Conservation (phyloP, 306 rosid species). For the Rosa rugosa region DNA sequence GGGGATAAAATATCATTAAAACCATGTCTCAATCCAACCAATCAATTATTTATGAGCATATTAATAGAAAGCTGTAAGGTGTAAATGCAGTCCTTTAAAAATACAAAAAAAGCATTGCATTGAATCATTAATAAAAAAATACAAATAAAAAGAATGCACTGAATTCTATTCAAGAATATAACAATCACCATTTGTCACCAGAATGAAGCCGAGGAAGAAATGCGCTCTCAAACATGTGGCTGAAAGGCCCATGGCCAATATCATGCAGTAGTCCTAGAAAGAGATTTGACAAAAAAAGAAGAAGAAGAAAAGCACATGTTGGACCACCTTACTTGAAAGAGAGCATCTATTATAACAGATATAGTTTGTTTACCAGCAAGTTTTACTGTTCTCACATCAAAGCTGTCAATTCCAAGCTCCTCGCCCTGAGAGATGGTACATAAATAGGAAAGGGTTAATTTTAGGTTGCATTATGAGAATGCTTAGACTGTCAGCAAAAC, state of each 20-base stretch:
- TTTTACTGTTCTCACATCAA: slow-evolving; percentile 76
- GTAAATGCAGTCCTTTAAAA: slow-evolving; percentile 42
- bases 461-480: slow-evolving; percentile 7
- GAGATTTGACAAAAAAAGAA: slow-evolving; percentile 3
- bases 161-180: slow-evolving; percentile 7
- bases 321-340: slow-evolving; percentile 22
- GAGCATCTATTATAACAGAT: slow-evolving; percentile 21
- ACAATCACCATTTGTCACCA: slow-evolving; percentile 52
- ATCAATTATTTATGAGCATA: not conserved
- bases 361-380: slow-evolving; percentile 67
- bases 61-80: slow-evolving; percentile 1
- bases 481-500: slow-evolving; percentile 1
- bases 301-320: slow-evolving; percentile 5
- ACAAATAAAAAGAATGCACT: slow-evolving; percentile 14
- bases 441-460: not conserved
- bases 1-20: not conserved
- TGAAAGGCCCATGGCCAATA: slow-evolving; percentile 95
- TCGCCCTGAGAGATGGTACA: slow-evolving; percentile 54
- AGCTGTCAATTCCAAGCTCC: slow-evolving; percentile 79
- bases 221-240: slow-evolving; percentile 84
- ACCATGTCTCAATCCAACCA: not conserved
- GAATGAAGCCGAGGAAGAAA: slow-evolving; percentile 65
- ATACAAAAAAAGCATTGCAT: not conserved
- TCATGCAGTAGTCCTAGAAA: slow-evolving; percentile 89
- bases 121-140: not conserved